Evolutionary conservation across 768 basidiomycete genomes (phyloP).

Genomic region (Kwoniella botswanensis): DNA sequence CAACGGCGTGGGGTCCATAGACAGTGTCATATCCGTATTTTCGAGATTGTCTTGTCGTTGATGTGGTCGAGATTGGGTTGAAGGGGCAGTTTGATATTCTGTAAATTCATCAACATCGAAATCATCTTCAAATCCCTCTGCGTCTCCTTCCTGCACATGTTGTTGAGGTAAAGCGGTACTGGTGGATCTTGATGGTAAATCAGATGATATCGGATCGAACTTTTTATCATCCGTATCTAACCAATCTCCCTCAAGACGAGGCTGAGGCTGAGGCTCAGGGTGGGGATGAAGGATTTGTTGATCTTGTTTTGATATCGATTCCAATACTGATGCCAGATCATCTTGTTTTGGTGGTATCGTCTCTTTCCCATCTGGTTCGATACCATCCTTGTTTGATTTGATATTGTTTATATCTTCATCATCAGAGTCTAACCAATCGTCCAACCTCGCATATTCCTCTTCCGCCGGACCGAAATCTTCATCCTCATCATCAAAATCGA

Average conservation of each 20-base stretch:
- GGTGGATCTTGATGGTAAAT: neutral
- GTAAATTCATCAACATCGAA: conserved; percentile 43
- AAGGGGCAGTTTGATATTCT: conserved; percentile 39
- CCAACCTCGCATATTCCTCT: conserved; percentile 47
- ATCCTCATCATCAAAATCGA: conserved; percentile 19
- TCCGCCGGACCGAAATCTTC: conserved; percentile 12
- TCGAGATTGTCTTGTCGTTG: neutral
- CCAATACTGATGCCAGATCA: neutral
- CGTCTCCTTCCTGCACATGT: neutral
- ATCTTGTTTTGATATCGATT: neutral
- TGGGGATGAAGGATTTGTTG: neutral
- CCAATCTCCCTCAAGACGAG: conserved; percentile 11
- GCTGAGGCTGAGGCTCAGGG: no score
- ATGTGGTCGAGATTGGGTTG: neutral
- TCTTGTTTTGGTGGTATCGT: no score
- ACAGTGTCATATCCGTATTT: conserved; percentile 6
- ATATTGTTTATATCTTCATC: conserved; percentile 15
- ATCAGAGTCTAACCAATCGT: conserved; percentile 49
- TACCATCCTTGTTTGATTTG: conserved; percentile 3
- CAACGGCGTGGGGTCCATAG: conserved; percentile 50
- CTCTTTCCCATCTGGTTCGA: neutral
- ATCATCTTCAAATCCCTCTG: conserved; percentile 42
- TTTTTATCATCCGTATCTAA: conserved; percentile 24
- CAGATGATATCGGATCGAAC: conserved; percentile 21
- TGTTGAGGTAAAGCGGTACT: neutral